These are phyloP conservation scores for Kluyveromyces dobzhanskii DNA, from an alignment of 805 yeast genomes.

Conservation along the genomic window DNA sequence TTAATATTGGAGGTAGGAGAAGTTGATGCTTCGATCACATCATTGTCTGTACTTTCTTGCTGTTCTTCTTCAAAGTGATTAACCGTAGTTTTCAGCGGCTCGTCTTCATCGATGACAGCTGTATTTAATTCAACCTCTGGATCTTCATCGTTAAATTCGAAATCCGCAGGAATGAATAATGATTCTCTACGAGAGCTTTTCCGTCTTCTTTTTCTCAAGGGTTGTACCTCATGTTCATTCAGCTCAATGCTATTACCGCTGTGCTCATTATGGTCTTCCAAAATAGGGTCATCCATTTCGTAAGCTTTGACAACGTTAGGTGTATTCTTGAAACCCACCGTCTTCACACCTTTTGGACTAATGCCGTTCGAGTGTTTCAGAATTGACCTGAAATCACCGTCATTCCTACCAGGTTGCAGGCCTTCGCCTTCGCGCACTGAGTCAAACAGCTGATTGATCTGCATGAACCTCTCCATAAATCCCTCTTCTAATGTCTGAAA, in stretches of 20 bases:
- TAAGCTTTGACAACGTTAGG: constrained; percentile 3
- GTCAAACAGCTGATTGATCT: constrained; percentile 36
- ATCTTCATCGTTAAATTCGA: constrained; percentile 19
- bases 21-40: no score
- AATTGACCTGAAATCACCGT: neutral
- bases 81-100: no score
- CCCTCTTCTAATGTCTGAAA: constrained; percentile 34
- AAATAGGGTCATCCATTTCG: constrained; percentile 14
- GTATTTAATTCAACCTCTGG: constrained; percentile 11
- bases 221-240: constrained; percentile 12
- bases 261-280: neutral
- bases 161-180: constrained; percentile 30
- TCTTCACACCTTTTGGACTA: neutral
- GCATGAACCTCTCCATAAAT: constrained; percentile 36
- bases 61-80: no score
- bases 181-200: constrained; percentile 36
- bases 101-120: constrained; percentile 1
- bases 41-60: no score
- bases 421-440: constrained; percentile 36
- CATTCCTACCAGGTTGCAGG: constrained; percentile 13
- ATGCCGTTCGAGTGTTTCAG: neutral
- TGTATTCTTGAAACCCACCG: neutral
- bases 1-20: neutral
- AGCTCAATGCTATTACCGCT: neutral
- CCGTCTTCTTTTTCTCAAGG: constrained; percentile 25